These are phyloP conservation scores for Vigna hirtella DNA, from an alignment of 306 rosid species.

Conservation along the genomic window DNA sequence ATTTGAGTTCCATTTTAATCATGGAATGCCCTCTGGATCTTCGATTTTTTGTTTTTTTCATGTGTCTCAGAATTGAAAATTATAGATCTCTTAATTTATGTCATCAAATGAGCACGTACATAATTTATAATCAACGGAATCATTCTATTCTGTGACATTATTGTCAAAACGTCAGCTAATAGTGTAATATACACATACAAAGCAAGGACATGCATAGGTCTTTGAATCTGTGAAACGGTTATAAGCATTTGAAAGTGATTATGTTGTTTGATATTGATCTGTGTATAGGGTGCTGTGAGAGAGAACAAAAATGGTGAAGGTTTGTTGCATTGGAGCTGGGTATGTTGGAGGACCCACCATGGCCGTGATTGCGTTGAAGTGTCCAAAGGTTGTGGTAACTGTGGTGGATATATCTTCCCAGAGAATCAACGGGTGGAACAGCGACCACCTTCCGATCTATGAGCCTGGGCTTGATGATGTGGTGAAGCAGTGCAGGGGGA, in stretches of 20 bases:
- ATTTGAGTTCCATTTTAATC: neutral
- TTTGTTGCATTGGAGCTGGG: conserved; percentile 94
- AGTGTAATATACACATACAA: neutral
- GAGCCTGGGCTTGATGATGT: conserved; percentile 72
- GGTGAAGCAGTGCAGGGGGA: conserved; percentile 64
- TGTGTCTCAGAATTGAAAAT: conserved; percentile 7
- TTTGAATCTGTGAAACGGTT: too few relatives aligned
- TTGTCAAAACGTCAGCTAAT: neutral
- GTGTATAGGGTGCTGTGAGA: conserved; percentile 40
- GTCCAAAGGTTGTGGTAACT: conserved; percentile 51
- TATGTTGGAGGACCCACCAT: conserved; percentile 94
- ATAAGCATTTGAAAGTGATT: too few relatives aligned
- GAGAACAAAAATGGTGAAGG: conserved; percentile 74
- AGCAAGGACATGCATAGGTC: too few relatives aligned
- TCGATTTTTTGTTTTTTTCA: neutral
- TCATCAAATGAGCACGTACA: neutral
- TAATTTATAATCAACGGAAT: neutral
- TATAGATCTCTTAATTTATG: conserved; percentile 41
- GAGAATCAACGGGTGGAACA: conserved; percentile 67
- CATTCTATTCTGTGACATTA: neutral
- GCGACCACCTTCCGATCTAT: conserved; percentile 65
- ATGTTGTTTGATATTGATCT: conserved; percentile 17
- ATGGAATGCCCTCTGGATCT: conserved; percentile 6
- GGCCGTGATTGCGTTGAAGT: conserved; percentile 82
- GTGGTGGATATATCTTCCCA: conserved; percentile 60